Evolutionary conservation across 2,329 filamentous ascomycete genomes (phyloP), one percentile per base, ranked within the genome.

Genomic region (Teratosphaeria viscida): DNA sequence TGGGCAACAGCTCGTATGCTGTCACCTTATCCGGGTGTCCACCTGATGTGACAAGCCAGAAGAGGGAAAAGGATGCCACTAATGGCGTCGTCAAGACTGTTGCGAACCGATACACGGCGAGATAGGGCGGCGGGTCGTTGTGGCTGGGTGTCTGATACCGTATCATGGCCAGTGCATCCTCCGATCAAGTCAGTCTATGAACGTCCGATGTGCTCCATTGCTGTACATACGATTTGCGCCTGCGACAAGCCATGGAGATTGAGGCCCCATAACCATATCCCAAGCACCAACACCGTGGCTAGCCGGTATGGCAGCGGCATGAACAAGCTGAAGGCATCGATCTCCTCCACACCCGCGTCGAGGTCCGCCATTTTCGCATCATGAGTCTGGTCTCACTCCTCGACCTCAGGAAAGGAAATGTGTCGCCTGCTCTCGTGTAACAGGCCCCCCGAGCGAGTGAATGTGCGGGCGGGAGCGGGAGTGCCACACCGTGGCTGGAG

Each of bases 221-320:
- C 5, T 14, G 8, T 34, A 37, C 59, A 11, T 57, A 62, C 83
- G 77, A 99, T 95, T 72, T 88, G 88, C 69, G 85, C 79, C 60
- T 84, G 76, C 68, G 87, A 81, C 61, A 97, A 85, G 76, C 90
- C 92, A 72, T 96, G 91, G 49, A 97, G 84, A 77, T 96, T 97
- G 67, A 88, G 75, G 65, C 87, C 91, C 91, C 92, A 99, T 72
- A 90, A 91, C 92, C 92, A 97, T 70, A 95, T 86, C 67, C 90
- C 92, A 64, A 95, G 78, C 57, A 95, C 87, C 64, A 94, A 78
- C 68, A 96, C 87, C 66, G 95, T 83, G 62, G 90, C 90, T 61
- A 96, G 85, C 66, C 92, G 87, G 74, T 92, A 96, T 52, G 94
- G 92, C 62, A 97, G 80, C 57, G 92, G 94, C 65, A 97, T 86